Evolutionary conservation across 345 rosid species (phyloP).

Genomic region (Acer negundo): DNA sequence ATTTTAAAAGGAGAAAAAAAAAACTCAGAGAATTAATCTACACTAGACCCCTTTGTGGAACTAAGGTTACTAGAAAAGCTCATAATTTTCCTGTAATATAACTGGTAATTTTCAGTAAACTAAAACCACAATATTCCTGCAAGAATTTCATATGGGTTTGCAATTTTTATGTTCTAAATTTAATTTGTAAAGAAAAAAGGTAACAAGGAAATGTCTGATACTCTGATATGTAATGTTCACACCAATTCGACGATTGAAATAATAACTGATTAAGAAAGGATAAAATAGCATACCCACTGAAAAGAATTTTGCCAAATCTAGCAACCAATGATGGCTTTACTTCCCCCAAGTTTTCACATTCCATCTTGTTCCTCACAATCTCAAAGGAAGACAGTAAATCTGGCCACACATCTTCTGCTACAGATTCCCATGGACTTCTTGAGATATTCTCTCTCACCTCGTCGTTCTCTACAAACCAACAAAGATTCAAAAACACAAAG

Average conservation of each 20-base stretch:
- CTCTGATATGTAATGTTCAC: not conserved
- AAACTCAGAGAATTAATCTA: not conserved
- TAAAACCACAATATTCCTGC: too few relatives aligned
- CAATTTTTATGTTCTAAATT: too few relatives aligned
- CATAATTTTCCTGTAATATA: too few relatives aligned
- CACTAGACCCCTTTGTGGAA: not conserved
- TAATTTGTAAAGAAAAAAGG: too few relatives aligned
- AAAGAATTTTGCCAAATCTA: slow-evolving; percentile 56
- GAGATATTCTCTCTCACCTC: slow-evolving; percentile 17
- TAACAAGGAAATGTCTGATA: not conserved
- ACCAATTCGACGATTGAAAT: not conserved
- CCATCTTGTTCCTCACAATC: slow-evolving; percentile 29
- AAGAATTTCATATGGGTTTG: too few relatives aligned
- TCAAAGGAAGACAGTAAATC: slow-evolving; percentile 48
- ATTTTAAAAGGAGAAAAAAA: not conserved
- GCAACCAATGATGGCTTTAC: slow-evolving; percentile 51
- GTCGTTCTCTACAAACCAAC: slow-evolving; percentile 13
- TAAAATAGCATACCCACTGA: slow-evolving; percentile 42
- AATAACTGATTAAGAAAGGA: not conserved
- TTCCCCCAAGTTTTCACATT: slow-evolving; percentile 17
- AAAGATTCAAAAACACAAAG: not conserved
- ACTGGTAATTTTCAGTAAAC: too few relatives aligned
- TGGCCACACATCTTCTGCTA: slow-evolving; percentile 50
- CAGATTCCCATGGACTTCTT: slow-evolving; percentile 38
- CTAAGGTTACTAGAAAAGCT: too few relatives aligned